These are phyloP conservation scores for Phaseolus lunatus DNA, from an alignment of 306 rosid genomes.

Conservation along the genomic window DNA sequence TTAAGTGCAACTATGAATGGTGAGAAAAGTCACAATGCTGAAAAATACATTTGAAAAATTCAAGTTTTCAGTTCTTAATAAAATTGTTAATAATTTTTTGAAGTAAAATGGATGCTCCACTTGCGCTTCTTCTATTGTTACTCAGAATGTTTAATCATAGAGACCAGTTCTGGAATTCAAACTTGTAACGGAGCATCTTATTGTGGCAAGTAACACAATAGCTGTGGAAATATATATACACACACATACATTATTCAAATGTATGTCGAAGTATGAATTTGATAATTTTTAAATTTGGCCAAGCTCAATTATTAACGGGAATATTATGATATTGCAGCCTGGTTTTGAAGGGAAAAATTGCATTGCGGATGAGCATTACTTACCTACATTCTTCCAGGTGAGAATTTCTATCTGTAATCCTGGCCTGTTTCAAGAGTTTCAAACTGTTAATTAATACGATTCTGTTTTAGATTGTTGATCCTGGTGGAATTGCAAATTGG, in stretches of 20 bases:
- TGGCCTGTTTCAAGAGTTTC: slow-evolving; percentile 25
- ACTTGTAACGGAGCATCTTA: no score
- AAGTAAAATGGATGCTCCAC: no score
- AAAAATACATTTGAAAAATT: not conserved
- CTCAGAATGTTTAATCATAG: slow-evolving; percentile 28
- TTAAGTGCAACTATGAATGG: not conserved
- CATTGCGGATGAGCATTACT: slow-evolving; percentile 95
- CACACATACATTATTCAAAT: no score
- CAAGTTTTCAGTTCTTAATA: not conserved
- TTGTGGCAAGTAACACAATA: not conserved
- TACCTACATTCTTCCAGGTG: slow-evolving; percentile 92
- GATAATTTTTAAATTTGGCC: not conserved
- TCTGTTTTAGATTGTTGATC: slow-evolving; percentile 69
- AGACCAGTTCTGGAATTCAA: not conserved
- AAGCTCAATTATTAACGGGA: slow-evolving; percentile 35
- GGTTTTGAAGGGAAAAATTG: slow-evolving; percentile 91
- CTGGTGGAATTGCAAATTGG: slow-evolving; percentile 96
- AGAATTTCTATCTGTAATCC: slow-evolving; percentile 35
- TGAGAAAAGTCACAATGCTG: not conserved
- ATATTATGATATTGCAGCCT: slow-evolving; percentile 68
- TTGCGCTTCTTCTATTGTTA: not conserved
- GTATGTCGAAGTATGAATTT: not conserved
- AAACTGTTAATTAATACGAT: slow-evolving; percentile 11
- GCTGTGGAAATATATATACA: no score
- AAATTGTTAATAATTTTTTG: not conserved